Base-by-base conservation (phyloP, 179 eudicot species). In the Drosera spatulata region DNA sequence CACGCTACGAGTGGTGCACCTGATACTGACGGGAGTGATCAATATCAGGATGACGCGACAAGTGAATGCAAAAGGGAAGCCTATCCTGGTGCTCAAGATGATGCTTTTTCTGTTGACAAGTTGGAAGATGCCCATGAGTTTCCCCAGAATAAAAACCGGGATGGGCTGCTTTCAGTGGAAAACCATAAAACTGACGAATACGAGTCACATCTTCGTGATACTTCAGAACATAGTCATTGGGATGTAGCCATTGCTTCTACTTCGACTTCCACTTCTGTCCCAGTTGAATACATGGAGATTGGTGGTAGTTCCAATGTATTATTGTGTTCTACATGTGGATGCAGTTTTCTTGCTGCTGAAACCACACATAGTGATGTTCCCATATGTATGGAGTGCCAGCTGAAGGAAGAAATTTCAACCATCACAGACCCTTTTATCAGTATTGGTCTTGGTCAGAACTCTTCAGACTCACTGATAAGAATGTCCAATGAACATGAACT, bases 1-100 rank as follows among this genome's bases (percentile, higher is more conserved):
- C 82, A 62, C 63, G 90, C 73, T 58, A 79, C 74, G 14, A 65
- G 83, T 65, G 85, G 83, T 56, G 77, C 76, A 55, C 94, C 73
- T 67, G 97, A 85, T 71, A 80, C 76, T 61, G 91, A 86, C 80
- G 90, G 74, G 40, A 82, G 79, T 66, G 89, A 81, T 44, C 89
- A 64, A 44, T 77, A 82, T 66, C 87, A 67, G 12, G 84, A 86
- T 65, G 90, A 89, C 60, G 64, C 73, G 63, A 72, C 80, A 50
- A 78, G 79, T 71, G 82, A 75, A 45, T 69, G 55, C 70, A 73
- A 55, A 51, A 74, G 72, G 73, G 61, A 73, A 48, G 72, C 79
- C 50, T 65, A 63, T 72, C 33, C 33, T 22, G 33, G 33, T 22
- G 33, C 33, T 22, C 33, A 22, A 22, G 33, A 22, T 0, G 33